Conservation (phyloP, 2,329 filamentous ascomycete genomes). For the Sarocladiaceae sp. region DNA sequence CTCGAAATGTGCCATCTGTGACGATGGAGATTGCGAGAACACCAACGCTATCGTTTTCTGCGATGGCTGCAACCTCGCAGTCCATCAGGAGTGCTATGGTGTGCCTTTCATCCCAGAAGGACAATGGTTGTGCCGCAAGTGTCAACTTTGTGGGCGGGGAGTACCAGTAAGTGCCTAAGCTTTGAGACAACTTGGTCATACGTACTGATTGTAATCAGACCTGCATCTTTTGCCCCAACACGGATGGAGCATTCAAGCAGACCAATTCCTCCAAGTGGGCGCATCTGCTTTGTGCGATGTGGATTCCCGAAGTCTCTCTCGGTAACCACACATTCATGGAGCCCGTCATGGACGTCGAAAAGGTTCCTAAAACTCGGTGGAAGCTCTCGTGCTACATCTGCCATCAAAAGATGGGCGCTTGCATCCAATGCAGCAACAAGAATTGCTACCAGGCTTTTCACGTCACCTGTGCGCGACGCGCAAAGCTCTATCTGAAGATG, state of each 20-base stretch:
- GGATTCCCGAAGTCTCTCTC: constrained; percentile 95
- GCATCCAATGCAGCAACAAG: constrained; percentile 97
- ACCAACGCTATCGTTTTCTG: constrained; percentile 99
- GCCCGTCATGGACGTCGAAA: constrained; percentile 95
- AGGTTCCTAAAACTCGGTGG: constrained; percentile 93
- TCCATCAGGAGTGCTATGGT: constrained; percentile 98
- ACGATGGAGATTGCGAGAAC: constrained; percentile 99
- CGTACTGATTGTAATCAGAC: too few species aligned
- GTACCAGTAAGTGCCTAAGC: constrained; percentile 60
- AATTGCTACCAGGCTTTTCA: constrained; percentile 96
- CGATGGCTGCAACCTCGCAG: constrained; percentile 93
- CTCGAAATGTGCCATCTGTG: constrained; percentile 95
- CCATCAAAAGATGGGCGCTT: constrained; percentile 95
- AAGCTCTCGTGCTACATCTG: constrained; percentile 94
- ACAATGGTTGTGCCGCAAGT: constrained; percentile 96
- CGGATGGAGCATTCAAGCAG: constrained; percentile 96
- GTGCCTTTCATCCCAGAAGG: constrained; percentile 98
- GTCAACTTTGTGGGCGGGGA: constrained; percentile 88
- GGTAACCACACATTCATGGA: constrained; percentile 98
- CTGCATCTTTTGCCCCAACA: constrained; percentile 98
- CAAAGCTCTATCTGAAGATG: constrained; percentile 90
- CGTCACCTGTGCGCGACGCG: constrained; percentile 88
- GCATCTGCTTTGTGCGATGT: constrained; percentile 93
- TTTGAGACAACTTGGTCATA: not conserved
- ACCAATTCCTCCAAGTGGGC: constrained; percentile 96